phyloP scores from a whole-genome alignment of 345 rosid genomes.

The Aegle marmelos region DNA sequence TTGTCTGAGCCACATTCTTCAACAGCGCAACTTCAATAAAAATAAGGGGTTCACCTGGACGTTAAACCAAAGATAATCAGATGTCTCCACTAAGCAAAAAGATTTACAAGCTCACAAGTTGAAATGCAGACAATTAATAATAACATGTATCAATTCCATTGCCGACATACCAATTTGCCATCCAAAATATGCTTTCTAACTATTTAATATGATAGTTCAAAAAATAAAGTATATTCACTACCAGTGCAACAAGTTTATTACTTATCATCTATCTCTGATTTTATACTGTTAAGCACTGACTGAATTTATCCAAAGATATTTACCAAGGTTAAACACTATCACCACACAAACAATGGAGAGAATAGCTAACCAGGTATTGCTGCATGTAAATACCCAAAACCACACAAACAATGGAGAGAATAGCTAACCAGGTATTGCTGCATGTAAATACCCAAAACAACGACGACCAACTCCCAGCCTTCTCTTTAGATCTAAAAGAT shows the following conservation, averaged over 20 bases:
- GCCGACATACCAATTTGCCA: not conserved
- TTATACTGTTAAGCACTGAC: not conserved
- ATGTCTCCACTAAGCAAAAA: not conserved
- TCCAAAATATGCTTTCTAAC: not conserved
- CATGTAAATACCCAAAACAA: conserved; percentile 91
- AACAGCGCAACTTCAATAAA: conserved; percentile 95
- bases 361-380: conserved; percentile 74
- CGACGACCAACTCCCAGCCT: conserved; percentile 83
- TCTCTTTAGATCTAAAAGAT: conserved; percentile 88
- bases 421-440: conserved; percentile 78
- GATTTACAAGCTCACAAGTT: not conserved
- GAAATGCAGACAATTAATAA: not conserved
- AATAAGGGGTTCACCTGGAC: conserved; percentile 92
- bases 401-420: conserved; percentile 15
- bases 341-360: not conserved
- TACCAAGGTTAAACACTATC: not conserved
- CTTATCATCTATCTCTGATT: not conserved
- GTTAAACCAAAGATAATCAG: not conserved
- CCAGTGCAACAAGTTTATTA: not conserved
- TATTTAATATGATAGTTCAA: not conserved
- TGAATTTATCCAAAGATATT: not conserved
- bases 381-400: conserved; percentile 91
- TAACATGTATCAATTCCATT: not conserved
- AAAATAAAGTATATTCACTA: not conserved
- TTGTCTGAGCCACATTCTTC: conserved; percentile 68